Conservation (phyloP, 139 green algal species). For the Asterochloris erici region DNA sequence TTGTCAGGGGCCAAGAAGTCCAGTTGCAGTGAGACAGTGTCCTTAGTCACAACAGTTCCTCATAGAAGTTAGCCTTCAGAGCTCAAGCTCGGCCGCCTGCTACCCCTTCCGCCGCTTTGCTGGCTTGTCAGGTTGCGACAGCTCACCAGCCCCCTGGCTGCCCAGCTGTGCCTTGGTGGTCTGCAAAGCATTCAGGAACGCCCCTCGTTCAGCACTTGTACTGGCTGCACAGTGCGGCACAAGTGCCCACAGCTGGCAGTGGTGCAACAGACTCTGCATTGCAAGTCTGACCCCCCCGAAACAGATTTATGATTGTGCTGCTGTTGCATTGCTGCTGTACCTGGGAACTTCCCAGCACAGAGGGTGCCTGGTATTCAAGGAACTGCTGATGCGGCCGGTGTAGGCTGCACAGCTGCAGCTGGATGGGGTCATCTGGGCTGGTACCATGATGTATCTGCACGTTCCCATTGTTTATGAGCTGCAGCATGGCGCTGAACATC, state of each 20-base stretch:
- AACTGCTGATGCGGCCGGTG: slow-evolving; percentile 12
- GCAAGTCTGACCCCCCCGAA: background rate
- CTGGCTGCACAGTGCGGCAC: too few relatives aligned
- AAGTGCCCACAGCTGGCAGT: too few relatives aligned
- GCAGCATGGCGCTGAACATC: slow-evolving; percentile 40
- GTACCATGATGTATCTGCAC: slow-evolving; percentile 14
- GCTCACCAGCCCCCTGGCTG: background rate
- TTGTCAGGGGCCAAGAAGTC: slow-evolving; percentile 41
- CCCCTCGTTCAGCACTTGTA: too few relatives aligned
- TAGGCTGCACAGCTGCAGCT: slow-evolving; percentile 4
- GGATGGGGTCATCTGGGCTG: background rate
- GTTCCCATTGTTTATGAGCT: slow-evolving; percentile 48
- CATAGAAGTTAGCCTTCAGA: background rate
- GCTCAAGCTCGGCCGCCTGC: too few relatives aligned
- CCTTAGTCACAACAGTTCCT: background rate
- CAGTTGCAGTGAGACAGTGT: slow-evolving; percentile 28
- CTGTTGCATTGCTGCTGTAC: background rate
- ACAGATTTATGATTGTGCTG: background rate
- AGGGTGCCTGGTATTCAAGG: slow-evolving; percentile 2
- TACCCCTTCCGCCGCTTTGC: background rate
- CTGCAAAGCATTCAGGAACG: too few relatives aligned
- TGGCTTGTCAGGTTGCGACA: background rate
- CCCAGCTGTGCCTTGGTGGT: background rate
- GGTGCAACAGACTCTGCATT: background rate
- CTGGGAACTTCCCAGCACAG: background rate